Evolutionary conservation across 306 rosid genomes (phyloP).

Genomic region (Astragalus glycyphyllos): DNA sequence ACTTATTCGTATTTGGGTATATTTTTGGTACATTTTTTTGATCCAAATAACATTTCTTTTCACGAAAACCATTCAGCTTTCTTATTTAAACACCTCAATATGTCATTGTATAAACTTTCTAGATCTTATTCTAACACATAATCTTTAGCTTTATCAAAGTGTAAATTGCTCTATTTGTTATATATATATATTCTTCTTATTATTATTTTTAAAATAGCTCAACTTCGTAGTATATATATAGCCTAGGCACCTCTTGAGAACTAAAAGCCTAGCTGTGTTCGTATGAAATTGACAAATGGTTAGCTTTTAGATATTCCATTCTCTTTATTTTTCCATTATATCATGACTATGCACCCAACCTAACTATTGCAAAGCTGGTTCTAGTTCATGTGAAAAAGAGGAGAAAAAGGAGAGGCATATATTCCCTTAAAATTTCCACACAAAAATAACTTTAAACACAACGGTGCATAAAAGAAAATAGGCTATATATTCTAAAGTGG

Average conservation of each 20-base stretch:
- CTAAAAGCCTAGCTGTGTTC: background rate
- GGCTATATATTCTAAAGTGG: background rate
- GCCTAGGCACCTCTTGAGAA: background rate
- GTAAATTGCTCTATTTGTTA: too few relatives aligned
- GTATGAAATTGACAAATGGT: constrained; percentile 23
- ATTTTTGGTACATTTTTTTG: too few relatives aligned
- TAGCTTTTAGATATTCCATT: constrained; percentile 1
- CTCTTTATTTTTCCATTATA: background rate
- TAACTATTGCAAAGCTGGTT: background rate
- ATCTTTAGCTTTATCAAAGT: too few relatives aligned
- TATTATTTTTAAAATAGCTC: too few relatives aligned
- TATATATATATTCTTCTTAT: too few relatives aligned
- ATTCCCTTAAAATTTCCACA: constrained; percentile 18
- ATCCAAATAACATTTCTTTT: too few relatives aligned
- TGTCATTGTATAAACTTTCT: too few relatives aligned
- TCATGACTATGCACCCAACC: background rate
- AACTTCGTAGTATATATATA: background rate
- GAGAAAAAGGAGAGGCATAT: background rate
- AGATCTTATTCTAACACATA: too few relatives aligned
- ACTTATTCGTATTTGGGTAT: too few relatives aligned
- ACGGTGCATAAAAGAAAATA: background rate
- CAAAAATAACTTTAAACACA: background rate
- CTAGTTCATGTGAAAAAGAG: background rate
- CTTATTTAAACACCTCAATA: too few relatives aligned
- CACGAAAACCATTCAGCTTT: too few relatives aligned